phyloP scores from a whole-genome alignment of 306 rosid species.

The Medicago lupulina region DNA sequence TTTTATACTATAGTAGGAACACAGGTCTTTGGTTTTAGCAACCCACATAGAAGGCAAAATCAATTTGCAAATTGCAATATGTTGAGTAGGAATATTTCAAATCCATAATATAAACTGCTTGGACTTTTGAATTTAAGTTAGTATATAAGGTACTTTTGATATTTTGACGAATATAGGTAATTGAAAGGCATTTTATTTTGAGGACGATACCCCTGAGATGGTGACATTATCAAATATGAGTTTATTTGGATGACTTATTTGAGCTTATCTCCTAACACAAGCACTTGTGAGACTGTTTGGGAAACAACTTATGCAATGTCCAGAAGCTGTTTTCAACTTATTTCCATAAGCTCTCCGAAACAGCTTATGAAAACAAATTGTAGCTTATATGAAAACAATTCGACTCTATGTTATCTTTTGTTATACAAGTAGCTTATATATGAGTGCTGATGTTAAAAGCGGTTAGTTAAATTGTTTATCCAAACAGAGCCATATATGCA shows the following conservation, averaged over 20 bases:
- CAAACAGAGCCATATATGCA: not conserved
- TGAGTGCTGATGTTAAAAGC: too few species aligned
- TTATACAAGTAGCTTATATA: not conserved
- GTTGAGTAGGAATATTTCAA: slow-evolving; percentile 4
- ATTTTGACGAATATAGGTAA: slow-evolving; percentile 7
- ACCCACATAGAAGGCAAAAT: not conserved
- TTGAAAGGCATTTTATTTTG: slow-evolving; percentile 7
- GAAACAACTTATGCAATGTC: too few species aligned
- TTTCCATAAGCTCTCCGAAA: too few species aligned
- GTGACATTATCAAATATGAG: not conserved
- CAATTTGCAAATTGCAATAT: not conserved
- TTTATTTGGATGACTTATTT: too few species aligned
- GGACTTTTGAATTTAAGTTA: not conserved
- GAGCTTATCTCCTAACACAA: too few species aligned
- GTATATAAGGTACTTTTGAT: not conserved
- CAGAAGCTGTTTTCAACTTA: not conserved
- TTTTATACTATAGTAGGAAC: not conserved
- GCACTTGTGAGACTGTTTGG: too few species aligned
- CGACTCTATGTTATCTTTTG: not conserved
- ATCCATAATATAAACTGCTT: slow-evolving; percentile 6
- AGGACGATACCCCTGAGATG: not conserved
- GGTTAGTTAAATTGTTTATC: too few species aligned
- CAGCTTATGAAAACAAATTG: too few species aligned
- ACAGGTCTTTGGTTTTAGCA: not conserved
- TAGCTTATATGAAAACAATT: too few species aligned